Evolutionary conservation across 176 grass and related monocot genomes (phyloP).

Genomic region (Oryza glumipatula): DNA sequence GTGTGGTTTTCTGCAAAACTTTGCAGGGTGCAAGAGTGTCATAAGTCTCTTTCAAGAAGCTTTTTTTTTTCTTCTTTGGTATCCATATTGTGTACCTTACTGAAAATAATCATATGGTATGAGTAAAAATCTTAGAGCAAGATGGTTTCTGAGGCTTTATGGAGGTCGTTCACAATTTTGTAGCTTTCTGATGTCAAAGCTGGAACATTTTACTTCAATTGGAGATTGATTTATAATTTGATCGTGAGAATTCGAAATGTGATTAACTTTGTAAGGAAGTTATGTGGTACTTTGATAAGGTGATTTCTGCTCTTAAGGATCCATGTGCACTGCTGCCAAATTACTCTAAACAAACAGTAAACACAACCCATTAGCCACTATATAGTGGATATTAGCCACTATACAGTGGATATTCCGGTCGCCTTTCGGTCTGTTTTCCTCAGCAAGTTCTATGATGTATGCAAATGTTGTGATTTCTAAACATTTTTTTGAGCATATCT

Average conservation of each 20-base stretch:
- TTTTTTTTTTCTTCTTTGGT: neutral
- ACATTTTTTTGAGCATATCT: neutral
- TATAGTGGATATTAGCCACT: too few species aligned
- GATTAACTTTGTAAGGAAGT: neutral
- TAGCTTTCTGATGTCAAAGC: neutral
- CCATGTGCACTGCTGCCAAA: too few species aligned
- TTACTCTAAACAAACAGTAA: too few species aligned
- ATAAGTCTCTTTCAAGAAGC: conserved; percentile 42
- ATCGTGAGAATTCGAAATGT: too few species aligned
- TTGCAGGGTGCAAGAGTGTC: conserved; percentile 86
- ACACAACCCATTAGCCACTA: too few species aligned
- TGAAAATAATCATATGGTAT: conserved; percentile 29
- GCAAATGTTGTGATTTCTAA: neutral
- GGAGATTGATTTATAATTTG: neutral
- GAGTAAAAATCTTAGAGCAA: neutral
- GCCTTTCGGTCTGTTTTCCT: too few species aligned
- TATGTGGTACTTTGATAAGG: neutral
- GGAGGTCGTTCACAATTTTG: neutral
- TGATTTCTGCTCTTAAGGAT: neutral
- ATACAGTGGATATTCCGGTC: too few species aligned
- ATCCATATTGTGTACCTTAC: neutral
- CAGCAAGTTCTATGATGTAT: neutral
- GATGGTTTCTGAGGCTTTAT: neutral
- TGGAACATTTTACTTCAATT: neutral
- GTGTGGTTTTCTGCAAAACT: conserved; percentile 67